Evolutionary conservation across 2,329 filamentous ascomycete species (phyloP).

Genomic region (Coleophoma eucalyptorum): DNA sequence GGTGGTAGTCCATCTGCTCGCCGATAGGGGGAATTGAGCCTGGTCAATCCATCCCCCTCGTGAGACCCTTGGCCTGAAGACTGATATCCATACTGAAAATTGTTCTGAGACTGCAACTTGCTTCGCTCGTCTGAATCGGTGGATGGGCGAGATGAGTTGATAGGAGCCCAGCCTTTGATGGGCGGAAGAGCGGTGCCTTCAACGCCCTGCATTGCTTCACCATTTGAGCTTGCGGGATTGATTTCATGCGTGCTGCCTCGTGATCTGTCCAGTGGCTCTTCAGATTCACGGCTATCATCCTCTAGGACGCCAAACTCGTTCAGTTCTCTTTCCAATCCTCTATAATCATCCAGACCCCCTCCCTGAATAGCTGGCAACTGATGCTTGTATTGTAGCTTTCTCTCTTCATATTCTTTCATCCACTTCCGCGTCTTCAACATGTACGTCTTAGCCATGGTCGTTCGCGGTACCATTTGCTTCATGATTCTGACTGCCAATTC

Average conservation of each 20-base stretch:
- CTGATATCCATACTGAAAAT: not conserved
- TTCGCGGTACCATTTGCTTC: conserved; percentile 43
- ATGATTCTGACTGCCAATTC: conserved; percentile 46
- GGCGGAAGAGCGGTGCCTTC: conserved; percentile 16
- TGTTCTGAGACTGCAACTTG: conserved; percentile 7
- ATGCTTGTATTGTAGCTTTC: conserved; percentile 8
- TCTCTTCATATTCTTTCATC: conserved; percentile 38
- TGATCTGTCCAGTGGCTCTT: conserved; percentile 16
- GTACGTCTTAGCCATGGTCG: conserved; percentile 56
- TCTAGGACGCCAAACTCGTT: conserved; percentile 40
- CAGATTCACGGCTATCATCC: conserved; percentile 11
- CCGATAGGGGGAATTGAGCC: no score
- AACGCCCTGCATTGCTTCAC: conserved; percentile 25
- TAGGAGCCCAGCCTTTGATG: conserved; percentile 20
- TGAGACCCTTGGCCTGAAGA: not conserved
- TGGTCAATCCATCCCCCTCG: no score
- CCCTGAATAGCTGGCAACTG: conserved; percentile 28
- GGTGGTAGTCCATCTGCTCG: no score
- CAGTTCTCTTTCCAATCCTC: conserved; percentile 47
- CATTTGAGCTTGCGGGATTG: conserved; percentile 23
- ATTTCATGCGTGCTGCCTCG: conserved; percentile 16
- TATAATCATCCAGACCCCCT: conserved; percentile 54
- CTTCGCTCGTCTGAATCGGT: conserved; percentile 19
- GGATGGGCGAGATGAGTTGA: conserved; percentile 18
- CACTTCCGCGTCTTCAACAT: conserved; percentile 47